Base-by-base conservation (phyloP, 257 asterid genomes). In the Forsythia viridissima region DNA sequence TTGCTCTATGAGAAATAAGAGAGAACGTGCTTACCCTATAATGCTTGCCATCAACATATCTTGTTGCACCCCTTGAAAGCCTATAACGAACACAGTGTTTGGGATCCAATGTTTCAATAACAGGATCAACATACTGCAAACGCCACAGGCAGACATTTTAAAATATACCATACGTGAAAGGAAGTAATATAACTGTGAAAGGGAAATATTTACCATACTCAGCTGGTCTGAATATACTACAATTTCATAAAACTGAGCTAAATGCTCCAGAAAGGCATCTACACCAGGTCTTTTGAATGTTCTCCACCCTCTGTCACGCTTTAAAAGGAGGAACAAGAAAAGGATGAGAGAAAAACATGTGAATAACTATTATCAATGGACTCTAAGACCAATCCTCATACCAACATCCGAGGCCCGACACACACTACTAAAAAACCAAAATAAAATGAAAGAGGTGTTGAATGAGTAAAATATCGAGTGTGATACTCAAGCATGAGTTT, bases 291-390 rank as follows among this genome's bases (percentile, higher is more conserved):
- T 86, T 79, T 95, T 95, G 83, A 91, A 91, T 52, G 98, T 93
- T 85, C 96, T 91, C 99, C 98, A 95, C 20, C 98, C 98, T 84
- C 98, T 84, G 15, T 92, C 97, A 78, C 99, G 97, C 99, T 94
- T 80, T 71, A 77, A 66, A 77, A 78, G 36, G 59, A 72, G 51
- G 57, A 73, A 0, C 72, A 16, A 68, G 11, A 68, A 36, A 6
- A 34, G 37, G 5, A 13, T 46, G 38, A 80, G 71, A 24, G 72
- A 77, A 41, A 74, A 70, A 51, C 12, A 46, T 75, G 67, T 6
- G 30, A 55, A 20, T 20, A 59, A 59, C 38, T 63, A 24, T 30
- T 4, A 43, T 24, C 21, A 7, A 36, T 48, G 72, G 51, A 71
- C 13, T 38, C 42, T 34, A 20, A 39, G 71, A 74, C 61, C 10